Base-by-base conservation (phyloP, 2,329 filamentous ascomycete species). In the Hysterium pulicare region DNA sequence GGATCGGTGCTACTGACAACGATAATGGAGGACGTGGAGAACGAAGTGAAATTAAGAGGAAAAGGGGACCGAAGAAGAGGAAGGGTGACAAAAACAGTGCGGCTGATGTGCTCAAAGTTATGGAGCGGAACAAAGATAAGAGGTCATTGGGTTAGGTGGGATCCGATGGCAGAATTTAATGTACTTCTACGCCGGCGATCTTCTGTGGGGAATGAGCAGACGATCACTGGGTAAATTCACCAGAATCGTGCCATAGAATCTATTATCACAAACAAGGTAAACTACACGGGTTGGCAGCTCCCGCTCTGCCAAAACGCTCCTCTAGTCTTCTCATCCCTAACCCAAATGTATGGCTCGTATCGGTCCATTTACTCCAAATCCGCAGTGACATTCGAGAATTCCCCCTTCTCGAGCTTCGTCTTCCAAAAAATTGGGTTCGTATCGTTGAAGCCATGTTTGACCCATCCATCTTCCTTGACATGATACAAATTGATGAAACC, bases 381-480 rank as follows among this genome's bases (percentile, higher is more conserved):
- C 59, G 86, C 87, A 45, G 88, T 94, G 41, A 96, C 90, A 68
- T 96, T 96, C 51, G 86, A 91, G 71, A 98, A 98, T 76, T 98
- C 93, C 70, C 90, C 90, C 82, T 95, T 95, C 70, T 95, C 86
- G 63, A 98, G 73, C 83, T 98, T 98, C 38, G 90, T 96, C 78
- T 95, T 86, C 93, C 93, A 98, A 84, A 98, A 98, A 66, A 97
- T 95, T 33, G 91, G 91, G 77, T 97, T 96, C 58, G 91, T 97
- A 71, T 98, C 93, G 56, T 77, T 90, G 79, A 98, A 98, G 49
- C 93, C 93, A 66, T 97, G 91, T 81, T 95, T 95, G 62, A 95
- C 90, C 93, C 93, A 98, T 58, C 93, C 93, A 51, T 90, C 86
- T 76, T 98, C 91, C 83, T 96, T 96, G 67, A 98, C 90, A 65